phyloP scores from a whole-genome alignment of 495 filamentous ascomycete genomes.

The Hypoxylon subgilvum region DNA sequence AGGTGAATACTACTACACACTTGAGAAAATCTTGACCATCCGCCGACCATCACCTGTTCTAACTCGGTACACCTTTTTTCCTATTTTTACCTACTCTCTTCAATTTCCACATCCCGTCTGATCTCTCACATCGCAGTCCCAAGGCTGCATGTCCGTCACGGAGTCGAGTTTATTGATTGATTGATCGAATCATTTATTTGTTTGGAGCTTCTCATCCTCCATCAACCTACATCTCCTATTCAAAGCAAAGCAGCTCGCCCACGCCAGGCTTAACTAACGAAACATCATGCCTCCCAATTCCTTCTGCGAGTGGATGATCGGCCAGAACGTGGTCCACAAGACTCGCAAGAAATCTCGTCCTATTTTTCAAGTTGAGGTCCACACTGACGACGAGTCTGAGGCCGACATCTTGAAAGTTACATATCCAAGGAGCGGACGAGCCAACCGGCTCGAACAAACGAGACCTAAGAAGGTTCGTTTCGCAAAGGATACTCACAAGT shows the following conservation, averaged over 20 bases:
- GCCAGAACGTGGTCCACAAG: conserved; percentile 38
- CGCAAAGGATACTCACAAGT: conserved; percentile 22
- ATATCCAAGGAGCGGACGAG: conserved; percentile 40
- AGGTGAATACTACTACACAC: too few relatives aligned
- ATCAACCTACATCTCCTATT: neutral
- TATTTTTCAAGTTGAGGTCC: conserved; percentile 41
- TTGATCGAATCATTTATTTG: too few relatives aligned
- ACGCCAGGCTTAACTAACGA: neutral
- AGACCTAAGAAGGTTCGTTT: conserved; percentile 33
- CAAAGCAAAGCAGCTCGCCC: neutral
- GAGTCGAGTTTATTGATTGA: too few relatives aligned
- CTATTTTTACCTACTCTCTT: too few relatives aligned
- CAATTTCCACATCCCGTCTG: too few relatives aligned
- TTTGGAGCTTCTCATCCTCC: neutral
- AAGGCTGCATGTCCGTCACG: too few relatives aligned
- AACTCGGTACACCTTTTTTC: too few relatives aligned
- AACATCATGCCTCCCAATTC: conserved; percentile 39
- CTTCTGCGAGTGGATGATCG: conserved; percentile 51
- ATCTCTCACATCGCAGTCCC: too few relatives aligned
- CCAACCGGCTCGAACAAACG: neutral
- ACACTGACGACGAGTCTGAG: conserved; percentile 48
- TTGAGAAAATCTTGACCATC: too few relatives aligned
- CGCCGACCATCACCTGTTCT: too few relatives aligned
- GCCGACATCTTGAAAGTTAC: conserved; percentile 46
- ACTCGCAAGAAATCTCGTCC: conserved; percentile 21